These are phyloP conservation scores for Trichoderma guizhouense DNA, from an alignment of 2,329 filamentous ascomycete species.

Conservation along the genomic window DNA sequence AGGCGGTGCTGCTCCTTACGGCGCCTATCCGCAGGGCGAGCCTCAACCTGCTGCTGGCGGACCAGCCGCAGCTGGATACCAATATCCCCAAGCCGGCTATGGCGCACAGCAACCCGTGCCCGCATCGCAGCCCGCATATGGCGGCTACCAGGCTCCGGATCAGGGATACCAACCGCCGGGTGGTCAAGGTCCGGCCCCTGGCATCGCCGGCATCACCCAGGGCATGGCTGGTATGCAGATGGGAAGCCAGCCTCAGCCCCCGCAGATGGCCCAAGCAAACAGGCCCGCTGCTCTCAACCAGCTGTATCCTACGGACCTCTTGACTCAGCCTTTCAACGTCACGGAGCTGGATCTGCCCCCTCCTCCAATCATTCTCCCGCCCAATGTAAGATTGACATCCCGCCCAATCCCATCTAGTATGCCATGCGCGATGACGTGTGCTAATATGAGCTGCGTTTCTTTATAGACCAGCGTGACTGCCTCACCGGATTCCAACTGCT, in stretches of 20 bases:
- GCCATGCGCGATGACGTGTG: not conserved
- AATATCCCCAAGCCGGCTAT: constrained; percentile 42
- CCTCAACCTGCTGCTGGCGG: constrained; percentile 37
- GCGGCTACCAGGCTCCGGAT: constrained; percentile 47
- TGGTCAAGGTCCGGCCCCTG: constrained; percentile 38
- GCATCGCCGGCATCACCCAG: constrained; percentile 71
- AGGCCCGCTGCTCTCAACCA: constrained; percentile 67
- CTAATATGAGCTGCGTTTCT: constrained; percentile 36
- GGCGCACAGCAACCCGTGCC: constrained; percentile 40
- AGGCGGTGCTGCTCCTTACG: constrained; percentile 48
- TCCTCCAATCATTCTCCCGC: constrained; percentile 83
- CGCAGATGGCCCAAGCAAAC: constrained; percentile 36
- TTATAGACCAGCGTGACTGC: constrained; percentile 80
- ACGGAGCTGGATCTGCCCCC: constrained; percentile 88
- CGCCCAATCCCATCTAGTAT: not conserved
- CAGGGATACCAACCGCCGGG: constrained; percentile 60
- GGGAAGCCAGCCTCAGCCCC: constrained; percentile 49
- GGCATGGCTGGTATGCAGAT: constrained; percentile 85
- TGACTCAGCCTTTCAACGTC: constrained; percentile 91
- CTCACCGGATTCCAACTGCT: constrained; percentile 86
- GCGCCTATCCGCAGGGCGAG: constrained; percentile 56
- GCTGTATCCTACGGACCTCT: constrained; percentile 85
- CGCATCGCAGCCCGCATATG: constrained; percentile 39
- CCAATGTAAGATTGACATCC: constrained; percentile 65
- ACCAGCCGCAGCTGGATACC: constrained; percentile 37